These are phyloP conservation scores for Lodderomyces beijingensis DNA, from an alignment of 1,139 yeast species.

Conservation along the genomic window DNA sequence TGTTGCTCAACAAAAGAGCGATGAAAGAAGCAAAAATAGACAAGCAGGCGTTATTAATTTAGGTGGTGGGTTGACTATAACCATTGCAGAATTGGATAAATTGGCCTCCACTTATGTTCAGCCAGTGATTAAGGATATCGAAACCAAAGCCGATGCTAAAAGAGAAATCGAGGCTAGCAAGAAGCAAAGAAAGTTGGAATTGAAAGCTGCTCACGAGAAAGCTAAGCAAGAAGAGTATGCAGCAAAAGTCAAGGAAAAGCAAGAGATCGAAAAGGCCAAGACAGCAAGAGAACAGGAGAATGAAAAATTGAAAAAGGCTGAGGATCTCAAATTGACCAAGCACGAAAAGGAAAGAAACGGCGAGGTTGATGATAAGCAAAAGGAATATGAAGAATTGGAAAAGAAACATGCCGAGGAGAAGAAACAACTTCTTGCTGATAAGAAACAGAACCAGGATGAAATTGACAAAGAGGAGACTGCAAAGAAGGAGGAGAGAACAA, in stretches of 20 bases:
- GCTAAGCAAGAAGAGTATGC: conserved; percentile 49
- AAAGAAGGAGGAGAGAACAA: conserved; percentile 35
- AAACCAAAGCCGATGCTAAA: conserved; percentile 66
- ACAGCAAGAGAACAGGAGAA: conserved; percentile 31
- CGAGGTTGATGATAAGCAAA: conserved; percentile 34
- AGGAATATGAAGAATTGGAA: conserved; percentile 33
- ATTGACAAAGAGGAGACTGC: conserved; percentile 42
- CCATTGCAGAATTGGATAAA: conserved; percentile 69
- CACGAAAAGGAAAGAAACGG: conserved; percentile 33
- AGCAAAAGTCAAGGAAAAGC: conserved; percentile 45
- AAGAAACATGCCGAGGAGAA: conserved; percentile 31
- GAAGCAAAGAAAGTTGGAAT: conserved; percentile 30
- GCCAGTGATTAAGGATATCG: conserved; percentile 81
- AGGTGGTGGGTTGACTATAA: conserved; percentile 86
- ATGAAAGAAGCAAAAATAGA: conserved; percentile 46
- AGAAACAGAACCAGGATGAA: conserved; percentile 37
- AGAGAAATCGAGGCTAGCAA: conserved; percentile 54
- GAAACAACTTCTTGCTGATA: conserved; percentile 34
- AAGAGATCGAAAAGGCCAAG: conserved; percentile 37
- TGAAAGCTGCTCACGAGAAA: conserved; percentile 33
- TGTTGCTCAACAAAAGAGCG: conserved; percentile 65
- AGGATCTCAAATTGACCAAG: conserved; percentile 31
- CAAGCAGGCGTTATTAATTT: conserved; percentile 61
- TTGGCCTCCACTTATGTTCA: conserved; percentile 80
- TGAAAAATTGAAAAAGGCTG: conserved; percentile 38